phyloP scores from a whole-genome alignment of 306 rosid species.

The Betula pendula region DNA sequence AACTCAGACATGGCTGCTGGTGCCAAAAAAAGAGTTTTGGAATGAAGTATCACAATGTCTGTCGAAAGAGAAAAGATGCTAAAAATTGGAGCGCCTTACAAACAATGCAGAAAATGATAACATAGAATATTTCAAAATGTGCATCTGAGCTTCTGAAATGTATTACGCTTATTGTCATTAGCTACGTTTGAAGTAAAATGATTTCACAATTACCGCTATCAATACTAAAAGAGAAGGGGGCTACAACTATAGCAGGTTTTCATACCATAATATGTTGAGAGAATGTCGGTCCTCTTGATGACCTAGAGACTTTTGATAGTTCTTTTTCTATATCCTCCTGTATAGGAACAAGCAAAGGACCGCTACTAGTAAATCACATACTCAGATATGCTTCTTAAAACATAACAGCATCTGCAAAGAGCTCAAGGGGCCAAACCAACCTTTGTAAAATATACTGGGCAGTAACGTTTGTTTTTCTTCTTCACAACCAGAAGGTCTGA shows the following conservation, averaged over 20 bases:
- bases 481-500: conserved; percentile 89
- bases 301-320: conserved; percentile 65
- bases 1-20: not conserved
- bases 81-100: not conserved
- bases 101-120: not conserved
- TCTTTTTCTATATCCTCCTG: conserved; percentile 96
- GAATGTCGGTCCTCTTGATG: conserved; percentile 61
- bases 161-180: not conserved
- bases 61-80: not conserved
- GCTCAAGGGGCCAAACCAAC: conserved; percentile 47
- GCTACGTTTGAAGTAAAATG: not conserved
- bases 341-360: conserved; percentile 26
- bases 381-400: conserved; percentile 10
- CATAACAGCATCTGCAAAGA: conserved; percentile 10
- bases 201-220: not conserved
- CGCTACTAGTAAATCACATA: conserved; percentile 7
- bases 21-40: not conserved
- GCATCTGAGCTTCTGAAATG: conserved; percentile 12
- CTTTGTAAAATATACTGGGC: conserved; percentile 90
- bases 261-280: conserved; percentile 82
- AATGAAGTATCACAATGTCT: not conserved
- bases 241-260: conserved; percentile 8
- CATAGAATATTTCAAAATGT: conserved; percentile 14
- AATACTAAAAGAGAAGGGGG: conserved; percentile 10
- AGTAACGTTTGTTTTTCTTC: conserved; percentile 89